phyloP scores from a whole-genome alignment of 176 grass and related monocot species.

The Cocos nucifera region DNA sequence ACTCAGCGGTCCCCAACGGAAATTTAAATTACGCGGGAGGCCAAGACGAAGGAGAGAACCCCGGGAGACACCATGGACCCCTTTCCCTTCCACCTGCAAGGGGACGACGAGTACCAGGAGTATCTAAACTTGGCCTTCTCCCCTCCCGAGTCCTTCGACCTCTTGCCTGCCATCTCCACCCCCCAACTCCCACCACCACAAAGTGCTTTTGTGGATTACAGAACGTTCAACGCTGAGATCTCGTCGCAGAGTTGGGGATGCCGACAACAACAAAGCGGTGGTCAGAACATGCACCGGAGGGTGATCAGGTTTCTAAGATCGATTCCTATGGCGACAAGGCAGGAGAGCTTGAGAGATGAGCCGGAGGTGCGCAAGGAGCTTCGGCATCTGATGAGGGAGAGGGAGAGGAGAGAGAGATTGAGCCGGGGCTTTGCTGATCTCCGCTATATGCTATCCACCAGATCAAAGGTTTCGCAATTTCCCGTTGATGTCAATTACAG shows the following conservation, averaged over 20 bases:
- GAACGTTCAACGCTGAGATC: neutral
- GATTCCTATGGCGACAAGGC: neutral
- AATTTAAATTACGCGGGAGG: neutral
- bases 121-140: neutral
- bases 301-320: neutral
- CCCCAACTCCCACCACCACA: neutral
- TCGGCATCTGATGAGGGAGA: constrained; percentile 16
- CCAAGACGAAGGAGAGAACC: neutral
- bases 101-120: neutral
- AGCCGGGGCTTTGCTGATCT: constrained; percentile 16
- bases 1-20: neutral
- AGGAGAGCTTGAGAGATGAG: neutral
- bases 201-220: neutral
- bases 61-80: neutral
- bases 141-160: neutral
- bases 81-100: neutral
- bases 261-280: neutral
- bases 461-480: constrained; percentile 1
- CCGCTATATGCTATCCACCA: neutral
- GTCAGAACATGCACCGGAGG: neutral
- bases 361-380: neutral
- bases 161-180: too few species aligned
- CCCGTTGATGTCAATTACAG: too few species aligned
- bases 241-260: too few species aligned
- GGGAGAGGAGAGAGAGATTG: constrained; percentile 7